Evolutionary conservation across 1,284 basidiomycete species (phyloP).

Genomic region (Fomitopsis pinicola): DNA sequence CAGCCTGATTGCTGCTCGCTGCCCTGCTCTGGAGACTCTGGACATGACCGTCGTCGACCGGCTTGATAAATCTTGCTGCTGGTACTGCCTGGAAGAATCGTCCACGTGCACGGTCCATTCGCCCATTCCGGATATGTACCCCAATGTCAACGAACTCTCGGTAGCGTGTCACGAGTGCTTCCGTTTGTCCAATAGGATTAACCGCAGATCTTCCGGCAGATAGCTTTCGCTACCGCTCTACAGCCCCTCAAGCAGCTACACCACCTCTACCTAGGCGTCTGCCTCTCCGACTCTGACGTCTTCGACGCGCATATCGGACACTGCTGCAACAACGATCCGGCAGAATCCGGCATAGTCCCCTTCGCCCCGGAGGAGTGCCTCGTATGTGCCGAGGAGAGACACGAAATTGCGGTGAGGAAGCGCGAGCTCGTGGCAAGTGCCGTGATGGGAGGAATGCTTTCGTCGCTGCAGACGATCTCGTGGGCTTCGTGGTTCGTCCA

Average conservation of each 20-base stretch:
- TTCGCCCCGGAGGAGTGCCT: slow-evolving; percentile 32
- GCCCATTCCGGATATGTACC: slow-evolving; percentile 50
- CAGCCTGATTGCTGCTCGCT: slow-evolving; percentile 37
- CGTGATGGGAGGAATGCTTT: slow-evolving; percentile 39
- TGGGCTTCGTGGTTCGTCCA: slow-evolving; percentile 53
- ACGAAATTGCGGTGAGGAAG: slow-evolving; percentile 26
- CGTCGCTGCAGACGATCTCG: slow-evolving; percentile 37
- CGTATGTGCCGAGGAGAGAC: slow-evolving; percentile 24
- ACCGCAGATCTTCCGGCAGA: slow-evolving; percentile 17
- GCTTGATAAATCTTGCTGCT: slow-evolving; percentile 52
- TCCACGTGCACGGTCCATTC: slow-evolving; percentile 53
- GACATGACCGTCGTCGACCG: slow-evolving; percentile 54
- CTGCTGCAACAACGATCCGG: slow-evolving; percentile 29
- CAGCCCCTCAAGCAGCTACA: slow-evolving; percentile 40
- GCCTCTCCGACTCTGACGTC: slow-evolving; percentile 45
- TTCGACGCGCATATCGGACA: slow-evolving; percentile 41
- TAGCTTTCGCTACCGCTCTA: slow-evolving; percentile 27
- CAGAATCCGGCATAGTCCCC: slow-evolving; percentile 11
- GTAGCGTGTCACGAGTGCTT: slow-evolving; percentile 34
- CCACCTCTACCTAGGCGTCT: slow-evolving; percentile 54
- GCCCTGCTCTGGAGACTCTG: slow-evolving; percentile 42
- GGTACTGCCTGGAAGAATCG: slow-evolving; percentile 59
- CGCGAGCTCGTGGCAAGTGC: slow-evolving; percentile 40
- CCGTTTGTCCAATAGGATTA: not conserved
- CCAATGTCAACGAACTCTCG: slow-evolving; percentile 37